Percentiles rank a stretch among this genome's conserved stretches.
phyloP scores from a whole-genome alignment of 352 stramenopile genomes.

The Aphanomyces stellatus region DNA sequence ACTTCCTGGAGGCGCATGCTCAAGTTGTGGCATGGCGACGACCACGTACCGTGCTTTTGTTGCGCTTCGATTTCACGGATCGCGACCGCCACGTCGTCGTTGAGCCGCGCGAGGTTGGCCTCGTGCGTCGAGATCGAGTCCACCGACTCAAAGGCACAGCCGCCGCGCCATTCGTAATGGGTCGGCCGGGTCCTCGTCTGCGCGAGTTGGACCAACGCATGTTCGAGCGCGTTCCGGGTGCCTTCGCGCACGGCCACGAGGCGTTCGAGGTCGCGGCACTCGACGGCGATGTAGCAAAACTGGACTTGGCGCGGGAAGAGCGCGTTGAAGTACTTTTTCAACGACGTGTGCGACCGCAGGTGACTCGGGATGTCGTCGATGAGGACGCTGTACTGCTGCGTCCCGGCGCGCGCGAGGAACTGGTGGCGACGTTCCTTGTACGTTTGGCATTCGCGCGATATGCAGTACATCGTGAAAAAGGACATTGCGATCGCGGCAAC shows the following conservation, averaged over 20 bases:
- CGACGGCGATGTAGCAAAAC: constrained; percentile 60
- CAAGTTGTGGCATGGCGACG: no score
- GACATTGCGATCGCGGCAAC: constrained; percentile 40
- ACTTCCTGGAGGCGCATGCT: background rate
- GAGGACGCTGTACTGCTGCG: constrained; percentile 68
- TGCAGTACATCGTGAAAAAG: constrained; percentile 44
- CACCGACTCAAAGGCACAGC: constrained; percentile 31
- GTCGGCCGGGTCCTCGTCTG: constrained; percentile 16
- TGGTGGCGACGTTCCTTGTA: constrained; percentile 58
- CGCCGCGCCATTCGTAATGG: constrained; percentile 19
- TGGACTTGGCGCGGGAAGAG: constrained; percentile 56
- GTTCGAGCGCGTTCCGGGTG: constrained; percentile 44
- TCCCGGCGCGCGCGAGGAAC: constrained; percentile 42
- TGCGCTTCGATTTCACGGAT: constrained; percentile 19
- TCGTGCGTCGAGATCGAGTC: constrained; percentile 58
- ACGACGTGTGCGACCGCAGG: constrained; percentile 42
- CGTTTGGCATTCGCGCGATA: constrained; percentile 44
- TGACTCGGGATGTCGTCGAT: constrained; percentile 50
- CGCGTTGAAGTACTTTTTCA: constrained; percentile 56
- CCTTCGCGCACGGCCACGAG: constrained; percentile 42
- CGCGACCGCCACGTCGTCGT: constrained; percentile 29
- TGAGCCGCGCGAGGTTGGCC: constrained; percentile 37
- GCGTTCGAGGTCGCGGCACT: constrained; percentile 49
- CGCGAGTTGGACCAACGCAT: constrained; percentile 36
- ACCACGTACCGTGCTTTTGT: constrained; percentile 24